phyloP scores from a whole-genome alignment of 1,284 basidiomycete genomes.

The Phellinidium pouzarii region DNA sequence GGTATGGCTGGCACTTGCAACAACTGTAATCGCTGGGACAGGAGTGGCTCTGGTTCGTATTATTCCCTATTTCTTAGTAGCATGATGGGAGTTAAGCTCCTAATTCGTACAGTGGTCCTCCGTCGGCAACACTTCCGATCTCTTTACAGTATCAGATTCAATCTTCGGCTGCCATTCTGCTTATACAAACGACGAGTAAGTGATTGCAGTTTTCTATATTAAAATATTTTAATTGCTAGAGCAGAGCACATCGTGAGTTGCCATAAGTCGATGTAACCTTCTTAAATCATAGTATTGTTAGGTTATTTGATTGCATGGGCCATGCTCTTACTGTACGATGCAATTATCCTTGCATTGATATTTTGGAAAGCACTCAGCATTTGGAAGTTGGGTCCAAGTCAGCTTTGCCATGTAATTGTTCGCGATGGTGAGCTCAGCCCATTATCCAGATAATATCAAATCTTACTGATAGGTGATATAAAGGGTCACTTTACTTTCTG shows the following conservation, averaged over 20 bases:
- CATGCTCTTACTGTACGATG: conserved; percentile 35
- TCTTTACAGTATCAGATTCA: conserved; percentile 3
- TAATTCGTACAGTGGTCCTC: conserved; percentile 14
- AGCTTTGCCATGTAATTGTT: conserved; percentile 11
- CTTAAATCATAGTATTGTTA: conserved; percentile 14
- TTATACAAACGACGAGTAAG: background rate
- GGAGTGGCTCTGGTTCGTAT: background rate
- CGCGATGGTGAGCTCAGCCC: conserved; percentile 12
- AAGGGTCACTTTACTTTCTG: conserved; percentile 17
- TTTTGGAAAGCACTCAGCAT: conserved; percentile 33
- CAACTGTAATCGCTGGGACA: conserved; percentile 6
- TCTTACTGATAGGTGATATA: background rate
- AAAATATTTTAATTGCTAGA: background rate
- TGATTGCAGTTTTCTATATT: background rate
- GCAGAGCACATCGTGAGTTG: background rate
- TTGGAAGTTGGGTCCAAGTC: conserved; percentile 8
- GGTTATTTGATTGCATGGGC: conserved; percentile 32
- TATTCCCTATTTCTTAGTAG: background rate
- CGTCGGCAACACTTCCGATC: background rate
- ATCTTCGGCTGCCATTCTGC: conserved; percentile 10
- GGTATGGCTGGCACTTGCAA: conserved; percentile 3
- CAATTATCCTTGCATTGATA: conserved; percentile 36
- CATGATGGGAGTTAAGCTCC: background rate
- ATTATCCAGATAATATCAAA: background rate
- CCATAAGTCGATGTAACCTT: background rate